A percentile compares a stretch with the other conserved stretches of the same genome.
Conservation (phyloP, 148 eudicot genomes). For the Selenicereus undatus region DNA sequence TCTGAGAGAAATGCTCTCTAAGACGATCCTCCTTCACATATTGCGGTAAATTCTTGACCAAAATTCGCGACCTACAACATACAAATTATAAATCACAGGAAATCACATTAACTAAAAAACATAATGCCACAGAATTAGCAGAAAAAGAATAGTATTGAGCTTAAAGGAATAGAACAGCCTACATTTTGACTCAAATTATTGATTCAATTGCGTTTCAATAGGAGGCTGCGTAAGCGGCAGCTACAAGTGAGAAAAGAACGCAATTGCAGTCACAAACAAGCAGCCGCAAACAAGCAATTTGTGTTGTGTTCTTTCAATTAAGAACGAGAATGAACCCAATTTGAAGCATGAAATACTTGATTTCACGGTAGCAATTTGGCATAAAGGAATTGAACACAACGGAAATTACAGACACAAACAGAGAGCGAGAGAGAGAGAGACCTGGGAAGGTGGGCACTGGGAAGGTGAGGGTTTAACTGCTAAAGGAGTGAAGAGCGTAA, state of each 20-base stretch:
- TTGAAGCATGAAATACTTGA: neutral
- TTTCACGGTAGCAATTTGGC: neutral
- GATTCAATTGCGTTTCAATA: neutral
- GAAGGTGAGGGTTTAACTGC: neutral
- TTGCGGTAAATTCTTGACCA: constrained; percentile 81
- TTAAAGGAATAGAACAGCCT: neutral
- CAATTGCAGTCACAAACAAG: neutral
- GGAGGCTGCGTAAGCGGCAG: neutral
- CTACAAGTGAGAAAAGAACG: neutral
- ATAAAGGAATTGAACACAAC: neutral
- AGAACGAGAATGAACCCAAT: neutral
- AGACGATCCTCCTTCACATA: constrained; percentile 63
- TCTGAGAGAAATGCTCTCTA: constrained; percentile 68
- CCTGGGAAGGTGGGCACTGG: no score
- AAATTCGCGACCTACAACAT: constrained; percentile 63
- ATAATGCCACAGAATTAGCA: neutral
- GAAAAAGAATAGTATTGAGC: neutral
- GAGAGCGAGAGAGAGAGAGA: neutral
- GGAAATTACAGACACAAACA: neutral
- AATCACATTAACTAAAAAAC: neutral
- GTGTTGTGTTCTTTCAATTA: no score
- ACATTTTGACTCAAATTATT: neutral
- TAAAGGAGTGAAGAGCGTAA: neutral
- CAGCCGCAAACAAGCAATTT: neutral
- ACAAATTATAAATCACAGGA: neutral